Evolutionary conservation across 179 eudicot genomes (phyloP).

Genomic region (Camellia oleifera): DNA sequence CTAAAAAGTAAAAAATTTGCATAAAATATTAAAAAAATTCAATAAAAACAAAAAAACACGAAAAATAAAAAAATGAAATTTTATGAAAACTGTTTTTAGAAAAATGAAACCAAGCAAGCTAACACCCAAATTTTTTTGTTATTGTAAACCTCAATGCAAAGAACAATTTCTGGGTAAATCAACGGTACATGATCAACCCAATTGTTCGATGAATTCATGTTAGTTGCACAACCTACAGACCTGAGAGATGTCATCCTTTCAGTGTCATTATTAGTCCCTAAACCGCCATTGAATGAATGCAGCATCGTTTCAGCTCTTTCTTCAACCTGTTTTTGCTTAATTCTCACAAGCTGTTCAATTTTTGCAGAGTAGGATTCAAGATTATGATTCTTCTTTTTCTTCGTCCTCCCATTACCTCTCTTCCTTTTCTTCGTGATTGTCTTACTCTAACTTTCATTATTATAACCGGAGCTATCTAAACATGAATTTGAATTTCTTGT

Average conservation of each 20-base stretch:
- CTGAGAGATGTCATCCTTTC: constrained; percentile 5
- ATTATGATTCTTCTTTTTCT: background rate
- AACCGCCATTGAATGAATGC: constrained; percentile 13
- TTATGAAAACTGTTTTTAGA: too few relatives aligned
- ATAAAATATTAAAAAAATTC: too few relatives aligned
- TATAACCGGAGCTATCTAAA: background rate
- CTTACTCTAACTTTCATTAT: too few relatives aligned
- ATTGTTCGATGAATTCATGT: constrained; percentile 26
- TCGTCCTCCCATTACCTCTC: background rate
- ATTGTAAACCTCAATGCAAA: constrained; percentile 72
- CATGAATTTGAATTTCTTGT: background rate
- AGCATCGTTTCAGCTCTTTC: background rate
- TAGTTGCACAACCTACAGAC: background rate
- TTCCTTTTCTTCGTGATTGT: too few relatives aligned
- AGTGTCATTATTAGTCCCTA: background rate
- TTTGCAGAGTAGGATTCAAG: background rate
- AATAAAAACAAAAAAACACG: too few relatives aligned
- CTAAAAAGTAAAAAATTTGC: too few relatives aligned
- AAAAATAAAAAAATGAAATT: too few relatives aligned
- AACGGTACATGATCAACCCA: constrained; percentile 40
- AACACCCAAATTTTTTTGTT: constrained; percentile 27
- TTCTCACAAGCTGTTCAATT: constrained; percentile 1
- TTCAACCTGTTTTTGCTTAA: constrained; percentile 4
- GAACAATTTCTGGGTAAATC: constrained; percentile 59
- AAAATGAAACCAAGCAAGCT: too few relatives aligned